These are phyloP conservation scores for Ustilago shanxiensis DNA, from an alignment of 1,284 basidiomycete species.

Conservation along the genomic window DNA sequence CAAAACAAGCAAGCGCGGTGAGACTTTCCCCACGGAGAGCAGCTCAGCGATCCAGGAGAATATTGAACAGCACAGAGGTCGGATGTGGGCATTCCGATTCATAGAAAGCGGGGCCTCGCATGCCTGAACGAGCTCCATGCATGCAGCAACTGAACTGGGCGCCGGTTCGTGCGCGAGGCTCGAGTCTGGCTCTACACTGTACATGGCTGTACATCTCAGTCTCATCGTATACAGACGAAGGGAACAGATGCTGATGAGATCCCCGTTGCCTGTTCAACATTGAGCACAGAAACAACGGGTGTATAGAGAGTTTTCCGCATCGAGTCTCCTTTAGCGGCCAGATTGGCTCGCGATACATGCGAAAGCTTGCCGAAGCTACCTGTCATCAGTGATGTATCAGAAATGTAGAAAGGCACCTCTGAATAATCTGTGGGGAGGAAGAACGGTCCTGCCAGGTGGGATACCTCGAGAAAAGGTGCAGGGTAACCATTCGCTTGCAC, in stretches of 20 bases:
- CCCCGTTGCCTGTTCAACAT: too few species aligned
- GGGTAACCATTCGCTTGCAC: not conserved
- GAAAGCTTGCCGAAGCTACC: too few species aligned
- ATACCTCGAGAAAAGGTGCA: not conserved
- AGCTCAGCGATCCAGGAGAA: not conserved
- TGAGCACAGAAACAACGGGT: too few species aligned
- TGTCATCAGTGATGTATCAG: too few species aligned
- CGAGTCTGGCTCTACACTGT: too few species aligned
- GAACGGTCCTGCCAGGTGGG: not conserved
- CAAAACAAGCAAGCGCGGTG: not conserved
- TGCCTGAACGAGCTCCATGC: not conserved
- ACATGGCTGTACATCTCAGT: not conserved
- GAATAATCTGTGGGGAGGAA: too few species aligned
- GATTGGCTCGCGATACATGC: not conserved
- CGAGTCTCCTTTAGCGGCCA: not conserved
- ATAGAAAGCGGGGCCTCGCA: not conserved
- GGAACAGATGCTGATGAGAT: not conserved
- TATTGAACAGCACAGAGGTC: too few species aligned
- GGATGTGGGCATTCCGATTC: not conserved
- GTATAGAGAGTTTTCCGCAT: not conserved
- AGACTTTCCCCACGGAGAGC: not conserved
- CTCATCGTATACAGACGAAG: not conserved
- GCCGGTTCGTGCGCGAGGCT: not conserved
- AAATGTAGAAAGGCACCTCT: too few species aligned
- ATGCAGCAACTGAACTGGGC: not conserved